These are phyloP conservation scores for Aspergillus saccharolyticus DNA, from an alignment of 495 filamentous ascomycete genomes.

Conservation along the genomic window DNA sequence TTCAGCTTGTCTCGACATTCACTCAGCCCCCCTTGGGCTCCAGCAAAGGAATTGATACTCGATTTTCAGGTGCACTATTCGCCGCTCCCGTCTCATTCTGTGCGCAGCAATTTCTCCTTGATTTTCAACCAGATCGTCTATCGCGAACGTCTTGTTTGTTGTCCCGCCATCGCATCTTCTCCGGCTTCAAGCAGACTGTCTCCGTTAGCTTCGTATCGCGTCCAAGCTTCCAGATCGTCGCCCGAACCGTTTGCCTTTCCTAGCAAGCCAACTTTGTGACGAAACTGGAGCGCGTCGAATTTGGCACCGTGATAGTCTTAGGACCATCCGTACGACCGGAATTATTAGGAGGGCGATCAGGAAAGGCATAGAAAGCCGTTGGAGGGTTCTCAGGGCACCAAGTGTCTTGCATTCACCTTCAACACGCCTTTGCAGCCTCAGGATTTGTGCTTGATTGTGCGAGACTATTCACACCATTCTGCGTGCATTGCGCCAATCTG, in stretches of 20 bases:
- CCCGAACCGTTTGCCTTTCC: background rate
- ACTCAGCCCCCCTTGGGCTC: conserved; percentile 11
- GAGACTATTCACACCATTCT: background rate
- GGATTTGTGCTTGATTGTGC: background rate
- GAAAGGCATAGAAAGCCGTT: background rate
- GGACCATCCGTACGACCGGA: background rate
- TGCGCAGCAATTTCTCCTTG: conserved; percentile 9
- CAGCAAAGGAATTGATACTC: conserved; percentile 18
- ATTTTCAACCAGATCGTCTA: background rate
- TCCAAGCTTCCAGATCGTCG: conserved; percentile 8
- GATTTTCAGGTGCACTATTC: conserved; percentile 4
- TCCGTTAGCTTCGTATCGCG: conserved; percentile 20
- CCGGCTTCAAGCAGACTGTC: conserved; percentile 8
- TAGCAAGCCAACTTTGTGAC: conserved; percentile 1
- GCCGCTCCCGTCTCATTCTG: conserved; percentile 2
- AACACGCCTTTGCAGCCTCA: background rate
- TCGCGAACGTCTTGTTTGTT: conserved; percentile 9
- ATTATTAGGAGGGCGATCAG: background rate
- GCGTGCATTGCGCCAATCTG: background rate
- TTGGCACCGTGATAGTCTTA: background rate
- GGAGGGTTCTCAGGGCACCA: background rate
- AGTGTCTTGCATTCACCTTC: background rate
- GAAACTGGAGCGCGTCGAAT: background rate
- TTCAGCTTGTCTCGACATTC: conserved; percentile 16
- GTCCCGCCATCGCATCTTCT: conserved; percentile 16